phyloP scores from a whole-genome alignment of 331 rosid species.

The Pyracantha coccinea region DNA sequence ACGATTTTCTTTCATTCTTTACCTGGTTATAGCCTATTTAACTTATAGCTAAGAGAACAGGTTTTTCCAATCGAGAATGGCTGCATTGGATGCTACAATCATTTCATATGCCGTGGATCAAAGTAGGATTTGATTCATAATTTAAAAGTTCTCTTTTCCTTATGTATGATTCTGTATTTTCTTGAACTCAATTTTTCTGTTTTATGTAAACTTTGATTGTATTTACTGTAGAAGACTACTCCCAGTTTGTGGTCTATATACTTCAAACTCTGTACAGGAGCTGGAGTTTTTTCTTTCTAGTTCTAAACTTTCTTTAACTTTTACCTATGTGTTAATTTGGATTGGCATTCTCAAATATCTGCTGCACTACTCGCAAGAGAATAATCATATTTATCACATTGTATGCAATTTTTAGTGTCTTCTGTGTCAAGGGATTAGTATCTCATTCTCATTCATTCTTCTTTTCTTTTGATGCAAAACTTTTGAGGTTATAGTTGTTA shows the following conservation, averaged over 20 bases:
- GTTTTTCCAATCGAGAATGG: background rate
- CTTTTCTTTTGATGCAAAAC: background rate
- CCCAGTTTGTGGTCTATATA: background rate
- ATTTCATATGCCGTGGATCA: background rate
- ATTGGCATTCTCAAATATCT: background rate
- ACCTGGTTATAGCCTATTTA: background rate
- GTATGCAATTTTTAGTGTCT: background rate
- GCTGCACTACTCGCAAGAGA: background rate
- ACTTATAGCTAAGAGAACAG: background rate
- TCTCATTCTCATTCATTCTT: background rate
- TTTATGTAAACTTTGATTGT: background rate
- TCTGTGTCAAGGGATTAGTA: background rate
- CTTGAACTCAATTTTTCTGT: background rate
- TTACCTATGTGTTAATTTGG: background rate
- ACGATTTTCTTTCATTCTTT: background rate
- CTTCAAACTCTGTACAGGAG: no score
- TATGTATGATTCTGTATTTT: background rate
- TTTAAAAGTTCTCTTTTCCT: background rate
- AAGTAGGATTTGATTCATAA: background rate
- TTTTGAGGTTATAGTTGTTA: background rate
- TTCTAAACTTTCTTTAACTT: background rate
- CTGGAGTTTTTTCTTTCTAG: background rate
- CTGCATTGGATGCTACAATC: background rate
- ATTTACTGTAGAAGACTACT: background rate
- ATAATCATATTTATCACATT: background rate